Base-by-base conservation (phyloP, 169 alveolate species). In the Babesia sp. region DNA sequence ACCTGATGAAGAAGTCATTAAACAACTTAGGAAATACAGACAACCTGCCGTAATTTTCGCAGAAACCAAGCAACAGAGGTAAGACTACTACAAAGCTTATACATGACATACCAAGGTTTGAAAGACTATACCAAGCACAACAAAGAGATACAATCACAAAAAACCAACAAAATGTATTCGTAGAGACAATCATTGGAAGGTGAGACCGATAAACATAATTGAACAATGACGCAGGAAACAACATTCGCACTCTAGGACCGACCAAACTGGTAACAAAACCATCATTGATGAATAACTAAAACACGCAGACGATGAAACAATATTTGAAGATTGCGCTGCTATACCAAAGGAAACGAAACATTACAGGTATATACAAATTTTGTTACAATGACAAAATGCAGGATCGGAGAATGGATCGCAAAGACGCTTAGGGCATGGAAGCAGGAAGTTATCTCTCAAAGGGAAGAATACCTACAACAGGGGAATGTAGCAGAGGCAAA, bases 11-110 rank as follows among this genome's bases (percentile, higher is more conserved):
- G 84, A 60, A n/a, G 29, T 80, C 2, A 39, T 71, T 16, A 48
- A 41, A 16, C 58, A 63, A 11, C 64, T 80, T 2, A 57, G 88
- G 31, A 57, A 55, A 7, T 50, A 58, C 24, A 2, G 55, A 22
- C 79, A 71, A 28, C 88, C 88, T 9, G 60, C 60, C 18, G 0
- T 57, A 31, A 24, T 70, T 0, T 80, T 80, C 31, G 88, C 79
- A 8, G 88, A 80, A 45, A 41, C 88, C 1, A 41, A 45, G 20
- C 66, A 70, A 12, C 56, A 80, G 54, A 80, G 83, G 88, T 80
- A 46, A n/a, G 74, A 12, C 26, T 4, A 1, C 3, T 34, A 11
- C 22, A 48, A 7, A 12, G 36, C n/a, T 9, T 14, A 4, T 16
- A 22, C 34, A 26, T 12, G 34, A 20, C 28, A n/a, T n/a, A n/a